Percentiles rank a stretch among this genome's conserved stretches.
phyloP scores from a whole-genome alignment of 1,284 basidiomycete species.

The Cutaneotrichosporon sp. region DNA sequence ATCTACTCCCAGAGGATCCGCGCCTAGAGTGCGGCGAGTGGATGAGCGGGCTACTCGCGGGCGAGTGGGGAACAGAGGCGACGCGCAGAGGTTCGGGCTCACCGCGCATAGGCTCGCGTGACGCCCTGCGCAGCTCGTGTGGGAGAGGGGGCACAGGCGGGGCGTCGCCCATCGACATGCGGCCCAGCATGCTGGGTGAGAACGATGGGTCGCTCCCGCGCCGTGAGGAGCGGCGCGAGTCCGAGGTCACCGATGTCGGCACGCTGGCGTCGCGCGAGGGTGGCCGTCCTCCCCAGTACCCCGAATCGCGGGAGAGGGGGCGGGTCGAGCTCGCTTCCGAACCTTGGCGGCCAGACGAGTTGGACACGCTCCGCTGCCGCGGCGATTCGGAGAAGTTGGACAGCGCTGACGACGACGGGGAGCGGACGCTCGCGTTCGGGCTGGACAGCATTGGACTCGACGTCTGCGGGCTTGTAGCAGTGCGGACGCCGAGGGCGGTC shows the following conservation, averaged over 20 bases:
- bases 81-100: constrained; percentile 3
- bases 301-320: constrained; percentile 3
- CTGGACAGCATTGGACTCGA: neutral
- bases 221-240: constrained; percentile 9
- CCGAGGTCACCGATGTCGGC: constrained; percentile 9
- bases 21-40: constrained; percentile 1
- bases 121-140: constrained; percentile 4
- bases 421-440: neutral
- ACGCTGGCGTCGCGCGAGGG: constrained; percentile 7
- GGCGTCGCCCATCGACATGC: constrained; percentile 5
- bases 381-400: neutral
- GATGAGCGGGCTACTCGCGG: constrained; percentile 3
- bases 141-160: constrained; percentile 4
- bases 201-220: constrained; percentile 3
- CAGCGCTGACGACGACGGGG: neutral
- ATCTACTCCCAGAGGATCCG: neutral
- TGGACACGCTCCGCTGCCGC: neutral
- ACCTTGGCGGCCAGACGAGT: neutral
- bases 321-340: constrained; percentile 1
- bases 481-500: neutral
- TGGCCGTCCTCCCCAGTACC: constrained; percentile 7
- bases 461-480: neutral
- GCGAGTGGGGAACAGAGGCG: constrained; percentile 5
- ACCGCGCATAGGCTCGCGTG: constrained; percentile 4
- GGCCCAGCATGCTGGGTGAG: constrained; percentile 4